Evolutionary conservation across 2,329 filamentous ascomycete species (phyloP), one percentile per base, ranked within the genome.

Genomic region (Sclerotinia subarctica): DNA sequence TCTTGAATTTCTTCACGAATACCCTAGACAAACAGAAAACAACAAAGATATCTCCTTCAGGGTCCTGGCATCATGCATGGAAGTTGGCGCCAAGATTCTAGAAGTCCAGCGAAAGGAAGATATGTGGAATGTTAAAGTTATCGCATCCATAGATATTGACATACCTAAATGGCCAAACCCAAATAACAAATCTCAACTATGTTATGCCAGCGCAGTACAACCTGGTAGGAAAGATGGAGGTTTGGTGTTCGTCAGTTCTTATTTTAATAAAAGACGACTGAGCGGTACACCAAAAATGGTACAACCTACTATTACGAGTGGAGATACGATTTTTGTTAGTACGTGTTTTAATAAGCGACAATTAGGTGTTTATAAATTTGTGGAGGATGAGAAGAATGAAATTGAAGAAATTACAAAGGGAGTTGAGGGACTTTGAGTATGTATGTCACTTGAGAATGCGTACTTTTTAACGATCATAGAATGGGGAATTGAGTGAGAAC

Each of bases 11-110:
- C 79, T 93, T 13, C 75, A 78, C 2, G 60, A 73, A 3, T 66
- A 70, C 24, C 42, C 26, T 3, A 46, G 60, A 11, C 24, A 38
- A 17, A 51, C 57, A 47, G 59, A 29, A 19, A 5, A 13, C 70
- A 17, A 72, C 74, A 35, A 52, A 1, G 62, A 59, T 19, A 70
- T 71, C 10, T 78, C 73, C 24, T 82, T 81, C 59, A 77, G 83
- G 56, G 80, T 96, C n/a, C 81, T 97, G 52, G 94, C 90, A 21
- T 96, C 93, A 57, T 97, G 95, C 76, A 98, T 98, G 94, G 91
- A 97, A 80, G 92, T 91, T 2, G 95, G 95, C 0, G 84, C 87
- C 13, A 86, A 89, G 66, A 79, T 98, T n/a, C 74, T 90, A 8
- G 79, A 82, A 51, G 74, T 87, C 24, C 69, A 73, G 13, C 76